Evolutionary conservation across 2,329 filamentous ascomycete genomes (phyloP).

Genomic region (Talaromyces rugulosus): DNA sequence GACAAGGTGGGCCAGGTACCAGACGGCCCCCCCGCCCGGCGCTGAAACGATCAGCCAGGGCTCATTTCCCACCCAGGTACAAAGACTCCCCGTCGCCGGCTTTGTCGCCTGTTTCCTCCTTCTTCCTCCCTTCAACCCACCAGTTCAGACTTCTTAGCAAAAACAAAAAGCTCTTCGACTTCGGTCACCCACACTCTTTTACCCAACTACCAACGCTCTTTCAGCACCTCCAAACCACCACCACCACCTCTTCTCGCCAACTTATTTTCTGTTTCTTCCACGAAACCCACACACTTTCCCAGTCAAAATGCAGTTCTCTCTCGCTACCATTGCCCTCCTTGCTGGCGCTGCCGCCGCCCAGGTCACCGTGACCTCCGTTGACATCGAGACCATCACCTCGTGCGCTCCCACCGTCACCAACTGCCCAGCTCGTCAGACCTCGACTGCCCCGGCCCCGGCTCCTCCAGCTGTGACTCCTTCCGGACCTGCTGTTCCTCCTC

Average conservation of each 20-base stretch:
- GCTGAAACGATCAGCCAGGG: conserved; percentile 4
- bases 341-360: conserved; percentile 30
- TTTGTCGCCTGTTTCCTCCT: neutral
- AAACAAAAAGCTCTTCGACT: conserved; percentile 31
- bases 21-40: neutral
- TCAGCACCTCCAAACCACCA: conserved; percentile 16
- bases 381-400: conserved; percentile 60
- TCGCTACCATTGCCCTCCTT: conserved; percentile 37
- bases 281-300: conserved; percentile 6
- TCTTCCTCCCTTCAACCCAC: neutral
- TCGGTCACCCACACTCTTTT: conserved; percentile 43
- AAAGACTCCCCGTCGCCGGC: conserved; percentile 28
- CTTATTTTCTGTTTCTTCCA: conserved; percentile 25
- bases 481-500: conserved; percentile 13
- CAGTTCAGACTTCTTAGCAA: neutral
- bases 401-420: conserved; percentile 58
- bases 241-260: conserved; percentile 18
- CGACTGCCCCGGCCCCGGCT: conserved; percentile 7
- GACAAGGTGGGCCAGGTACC: neutral
- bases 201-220: conserved; percentile 30
- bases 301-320: conserved; percentile 43
- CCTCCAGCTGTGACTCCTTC: conserved; percentile 1
- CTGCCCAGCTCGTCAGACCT: conserved; percentile 44
- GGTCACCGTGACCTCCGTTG: conserved; percentile 52
- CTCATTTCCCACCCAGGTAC: conserved; percentile 25